phyloP scores from a whole-genome alignment of 176 grass and related monocot species.

The Cenchrus americanus region DNA sequence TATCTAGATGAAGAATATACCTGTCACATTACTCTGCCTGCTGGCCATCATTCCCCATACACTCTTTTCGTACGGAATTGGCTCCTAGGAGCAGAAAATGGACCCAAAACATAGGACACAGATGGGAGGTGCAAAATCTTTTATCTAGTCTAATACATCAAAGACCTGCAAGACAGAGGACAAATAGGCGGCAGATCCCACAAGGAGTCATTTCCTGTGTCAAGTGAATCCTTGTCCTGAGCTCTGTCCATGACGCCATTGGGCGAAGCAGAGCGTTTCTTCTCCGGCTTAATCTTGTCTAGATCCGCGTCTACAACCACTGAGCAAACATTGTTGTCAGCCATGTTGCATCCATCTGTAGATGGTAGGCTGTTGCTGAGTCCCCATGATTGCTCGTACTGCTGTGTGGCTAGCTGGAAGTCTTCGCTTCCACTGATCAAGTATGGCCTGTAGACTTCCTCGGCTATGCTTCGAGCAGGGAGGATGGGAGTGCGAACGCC shows the following conservation, averaged over 20 bases:
- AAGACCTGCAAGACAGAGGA: conserved; percentile 51
- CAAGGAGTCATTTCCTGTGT: conserved; percentile 46
- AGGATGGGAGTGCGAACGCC: conserved; percentile 11
- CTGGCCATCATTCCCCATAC: conserved; percentile 56
- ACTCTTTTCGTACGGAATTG: conserved; percentile 49
- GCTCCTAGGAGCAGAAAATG: conserved; percentile 48
- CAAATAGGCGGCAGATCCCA: conserved; percentile 69
- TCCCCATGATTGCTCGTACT: conserved; percentile 37
- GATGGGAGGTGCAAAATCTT: conserved; percentile 14
- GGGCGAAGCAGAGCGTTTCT: conserved; percentile 40
- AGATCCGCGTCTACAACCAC: conserved; percentile 33
- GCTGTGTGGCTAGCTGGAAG: conserved; percentile 28
- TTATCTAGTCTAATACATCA: conserved; percentile 48
- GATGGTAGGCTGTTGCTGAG: conserved; percentile 22
- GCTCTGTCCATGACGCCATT: conserved; percentile 38
- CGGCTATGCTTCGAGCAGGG: background rate
- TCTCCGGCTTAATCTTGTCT: conserved; percentile 54
- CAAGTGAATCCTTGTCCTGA: conserved; percentile 40
- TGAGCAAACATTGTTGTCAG: background rate
- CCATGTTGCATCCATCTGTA: background rate
- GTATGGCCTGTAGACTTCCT: conserved; percentile 40
- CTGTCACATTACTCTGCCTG: conserved; percentile 40
- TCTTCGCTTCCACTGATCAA: conserved; percentile 30
- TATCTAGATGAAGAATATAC: conserved; percentile 17
- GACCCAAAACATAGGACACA: conserved; percentile 20